These are phyloP conservation scores for Penicillium robsamsonii DNA, from an alignment of 495 filamentous ascomycete species.

Conservation along the genomic window DNA sequence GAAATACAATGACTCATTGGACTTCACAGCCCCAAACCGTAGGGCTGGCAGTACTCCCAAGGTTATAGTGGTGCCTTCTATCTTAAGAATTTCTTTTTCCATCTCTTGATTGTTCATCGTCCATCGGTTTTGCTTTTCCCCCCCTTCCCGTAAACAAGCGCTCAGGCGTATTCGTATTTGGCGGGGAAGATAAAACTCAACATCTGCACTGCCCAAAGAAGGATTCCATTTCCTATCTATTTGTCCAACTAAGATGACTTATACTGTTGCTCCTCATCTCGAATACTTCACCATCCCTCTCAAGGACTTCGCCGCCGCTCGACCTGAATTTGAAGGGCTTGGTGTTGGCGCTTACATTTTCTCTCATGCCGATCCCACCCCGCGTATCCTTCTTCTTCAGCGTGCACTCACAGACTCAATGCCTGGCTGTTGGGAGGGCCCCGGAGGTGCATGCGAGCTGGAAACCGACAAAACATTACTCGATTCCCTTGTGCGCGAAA, in stretches of 20 bases:
- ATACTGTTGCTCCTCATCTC: slow-evolving; percentile 40
- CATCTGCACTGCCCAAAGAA: neutral
- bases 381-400: slow-evolving; percentile 52
- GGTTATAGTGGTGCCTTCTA: neutral
- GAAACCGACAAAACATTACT: slow-evolving; percentile 50
- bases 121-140: neutral
- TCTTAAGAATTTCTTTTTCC: neutral
- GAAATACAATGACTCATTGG: neutral
- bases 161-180: neutral
- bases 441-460: slow-evolving; percentile 52
- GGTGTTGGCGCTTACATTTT: slow-evolving; percentile 47
- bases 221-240: neutral
- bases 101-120: neutral
- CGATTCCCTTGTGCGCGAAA: slow-evolving; percentile 53
- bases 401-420: slow-evolving; percentile 46
- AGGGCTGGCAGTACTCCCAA: no score
- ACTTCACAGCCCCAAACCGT: neutral
- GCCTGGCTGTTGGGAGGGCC: slow-evolving; percentile 56
- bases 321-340: slow-evolving; percentile 36
- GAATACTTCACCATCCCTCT: slow-evolving; percentile 36
- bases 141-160: neutral
- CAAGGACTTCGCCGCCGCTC: slow-evolving; percentile 28
- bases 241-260: slow-evolving; percentile 12
- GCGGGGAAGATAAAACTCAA: neutral
- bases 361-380: slow-evolving; percentile 13